A percentile compares a stretch with the other conserved stretches of the same genome.
phyloP scores from a whole-genome alignment of 768 basidiomycete genomes.

The Psilocybe azurescens region DNA sequence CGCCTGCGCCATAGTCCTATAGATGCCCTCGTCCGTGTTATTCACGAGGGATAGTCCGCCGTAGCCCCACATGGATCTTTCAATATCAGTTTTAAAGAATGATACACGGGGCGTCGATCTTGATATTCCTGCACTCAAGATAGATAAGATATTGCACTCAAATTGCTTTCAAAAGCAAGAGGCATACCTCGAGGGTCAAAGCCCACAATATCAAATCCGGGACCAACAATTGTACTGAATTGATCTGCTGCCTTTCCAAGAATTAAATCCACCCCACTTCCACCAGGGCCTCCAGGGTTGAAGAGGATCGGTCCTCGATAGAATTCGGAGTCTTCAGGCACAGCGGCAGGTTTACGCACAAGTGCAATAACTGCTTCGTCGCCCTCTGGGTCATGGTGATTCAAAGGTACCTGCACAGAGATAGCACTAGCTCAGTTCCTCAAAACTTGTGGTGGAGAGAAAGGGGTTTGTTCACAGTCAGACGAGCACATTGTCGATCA shows the following conservation, averaged over 20 bases:
- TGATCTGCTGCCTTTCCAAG: conserved; percentile 21
- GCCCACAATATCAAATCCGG: conserved; percentile 49
- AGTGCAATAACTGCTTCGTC: conserved; percentile 47
- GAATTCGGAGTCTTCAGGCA: conserved; percentile 24
- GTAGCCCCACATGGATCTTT: conserved; percentile 30
- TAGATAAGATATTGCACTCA: background rate
- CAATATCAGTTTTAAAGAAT: conserved; percentile 40
- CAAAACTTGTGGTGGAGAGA: background rate
- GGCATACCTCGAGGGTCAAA: conserved; percentile 51
- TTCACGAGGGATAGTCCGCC: conserved; percentile 24
- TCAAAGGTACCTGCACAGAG: conserved; percentile 44
- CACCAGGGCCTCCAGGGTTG: conserved; percentile 57
- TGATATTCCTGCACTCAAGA: conserved; percentile 34
- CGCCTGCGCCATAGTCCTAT: conserved; percentile 36
- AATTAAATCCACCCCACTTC: conserved; percentile 42
- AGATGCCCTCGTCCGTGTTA: conserved; percentile 27
- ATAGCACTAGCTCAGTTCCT: background rate
- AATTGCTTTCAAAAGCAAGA: too few relatives aligned
- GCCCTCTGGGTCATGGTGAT: conserved; percentile 45
- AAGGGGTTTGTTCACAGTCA: conserved; percentile 8
- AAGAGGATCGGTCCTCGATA: conserved; percentile 51
- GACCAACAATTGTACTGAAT: conserved; percentile 40
- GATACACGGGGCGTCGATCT: conserved; percentile 38
- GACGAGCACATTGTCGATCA: conserved; percentile 12
- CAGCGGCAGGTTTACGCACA: conserved; percentile 42